Conservation (phyloP, 129 eudicot species). For the Helichrysum umbraculigerum region DNA sequence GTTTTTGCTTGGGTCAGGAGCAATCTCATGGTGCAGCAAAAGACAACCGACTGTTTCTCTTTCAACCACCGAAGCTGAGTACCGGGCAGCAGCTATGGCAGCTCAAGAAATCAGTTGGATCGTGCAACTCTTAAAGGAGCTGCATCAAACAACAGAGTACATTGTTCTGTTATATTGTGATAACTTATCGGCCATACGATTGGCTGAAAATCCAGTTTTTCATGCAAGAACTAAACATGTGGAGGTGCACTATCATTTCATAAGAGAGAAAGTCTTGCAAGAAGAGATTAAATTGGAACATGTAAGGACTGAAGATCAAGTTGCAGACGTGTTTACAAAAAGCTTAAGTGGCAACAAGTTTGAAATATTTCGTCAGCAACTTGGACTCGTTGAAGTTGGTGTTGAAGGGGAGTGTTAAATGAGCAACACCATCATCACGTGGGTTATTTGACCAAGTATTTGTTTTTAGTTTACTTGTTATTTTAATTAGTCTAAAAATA, state of each 20-base stretch:
- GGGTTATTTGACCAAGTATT: too few relatives aligned
- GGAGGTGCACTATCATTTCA: not conserved
- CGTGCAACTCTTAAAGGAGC: not conserved
- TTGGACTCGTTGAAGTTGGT: not conserved
- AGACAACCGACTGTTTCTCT: too few relatives aligned
- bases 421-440: too few relatives aligned
- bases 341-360: not conserved
- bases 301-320: not conserved
- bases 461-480: too few relatives aligned
- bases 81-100: not conserved
- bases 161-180: not conserved
- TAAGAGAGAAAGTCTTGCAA: not conserved
- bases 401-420: not conserved
- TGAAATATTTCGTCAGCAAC: not conserved
- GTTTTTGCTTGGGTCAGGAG: too few relatives aligned
- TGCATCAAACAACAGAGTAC: not conserved
- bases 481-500: too few relatives aligned
- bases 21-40: too few relatives aligned
- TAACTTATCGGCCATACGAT: not conserved
- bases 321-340: not conserved
- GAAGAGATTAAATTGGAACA: not conserved
- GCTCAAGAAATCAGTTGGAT: not conserved
- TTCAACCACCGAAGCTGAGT: too few relatives aligned
- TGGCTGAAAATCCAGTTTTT: not conserved
- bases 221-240: not conserved